phyloP scores from a whole-genome alignment of 2,329 filamentous ascomycete genomes.

The Neofusicoccum sp. region DNA sequence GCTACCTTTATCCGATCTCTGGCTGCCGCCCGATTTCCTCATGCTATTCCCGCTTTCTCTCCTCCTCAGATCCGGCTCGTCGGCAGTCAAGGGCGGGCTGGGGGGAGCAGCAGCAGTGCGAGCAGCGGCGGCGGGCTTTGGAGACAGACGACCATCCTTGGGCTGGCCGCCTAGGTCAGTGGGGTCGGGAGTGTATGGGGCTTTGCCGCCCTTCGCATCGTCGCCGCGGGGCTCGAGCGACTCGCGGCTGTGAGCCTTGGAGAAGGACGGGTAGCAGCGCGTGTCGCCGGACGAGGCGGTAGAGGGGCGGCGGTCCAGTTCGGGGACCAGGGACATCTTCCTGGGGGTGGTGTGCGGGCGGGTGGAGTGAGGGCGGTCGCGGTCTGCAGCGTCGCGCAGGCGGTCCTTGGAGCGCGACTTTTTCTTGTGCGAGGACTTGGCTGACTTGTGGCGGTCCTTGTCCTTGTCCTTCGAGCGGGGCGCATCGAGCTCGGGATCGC shows the following conservation, averaged over 20 bases:
- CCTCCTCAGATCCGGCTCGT: slow-evolving; percentile 44
- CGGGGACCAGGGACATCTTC: slow-evolving; percentile 45
- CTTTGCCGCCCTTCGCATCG: slow-evolving; percentile 28
- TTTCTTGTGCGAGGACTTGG: slow-evolving; percentile 29
- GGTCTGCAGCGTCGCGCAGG: slow-evolving; percentile 20
- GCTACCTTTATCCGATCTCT: slow-evolving; percentile 29
- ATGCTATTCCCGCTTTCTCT: slow-evolving; percentile 46
- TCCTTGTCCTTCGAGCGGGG: slow-evolving; percentile 27
- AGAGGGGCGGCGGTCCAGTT: slow-evolving; percentile 45
- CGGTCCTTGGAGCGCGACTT: slow-evolving; percentile 28
- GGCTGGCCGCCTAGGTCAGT: slow-evolving; percentile 40
- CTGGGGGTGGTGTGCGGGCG: slow-evolving; percentile 5
- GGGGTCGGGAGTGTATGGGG: slow-evolving; percentile 39
- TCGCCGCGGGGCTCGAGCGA: slow-evolving; percentile 61
- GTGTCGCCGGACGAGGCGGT: slow-evolving; percentile 37
- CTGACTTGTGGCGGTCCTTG: slow-evolving; percentile 26
- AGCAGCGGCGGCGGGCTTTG: slow-evolving; percentile 22
- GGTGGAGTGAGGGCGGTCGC: slow-evolving; percentile 4
- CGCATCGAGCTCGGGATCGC: slow-evolving; percentile 28
- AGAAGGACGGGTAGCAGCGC: slow-evolving; percentile 75
- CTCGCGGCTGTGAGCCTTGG: slow-evolving; percentile 90
- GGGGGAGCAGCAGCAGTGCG: slow-evolving; percentile 41
- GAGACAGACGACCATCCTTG: slow-evolving; percentile 27
- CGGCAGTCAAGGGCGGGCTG: slow-evolving; percentile 48
- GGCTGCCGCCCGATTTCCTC: slow-evolving; percentile 38